phyloP scores from a whole-genome alignment of 257 asterid genomes.

The Thymus mandschuricus region DNA sequence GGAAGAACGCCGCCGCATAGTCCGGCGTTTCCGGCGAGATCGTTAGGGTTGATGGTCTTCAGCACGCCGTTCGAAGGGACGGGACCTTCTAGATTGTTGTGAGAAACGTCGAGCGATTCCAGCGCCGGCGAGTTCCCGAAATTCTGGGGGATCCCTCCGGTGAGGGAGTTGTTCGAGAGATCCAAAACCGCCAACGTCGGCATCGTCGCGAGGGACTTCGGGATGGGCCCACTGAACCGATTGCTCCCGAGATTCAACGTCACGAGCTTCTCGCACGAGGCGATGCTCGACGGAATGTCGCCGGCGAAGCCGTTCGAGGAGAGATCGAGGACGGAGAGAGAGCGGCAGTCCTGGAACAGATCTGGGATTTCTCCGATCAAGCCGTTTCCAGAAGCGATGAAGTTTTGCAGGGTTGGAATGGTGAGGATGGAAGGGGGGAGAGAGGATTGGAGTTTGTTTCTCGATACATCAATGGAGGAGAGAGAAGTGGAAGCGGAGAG shows the following conservation, averaged over 20 bases:
- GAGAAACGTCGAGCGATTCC: constrained; percentile 66
- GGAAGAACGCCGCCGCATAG: constrained; percentile 80
- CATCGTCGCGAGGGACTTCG: constrained; percentile 60
- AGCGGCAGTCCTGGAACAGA: constrained; percentile 44
- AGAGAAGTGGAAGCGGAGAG: constrained; percentile 47
- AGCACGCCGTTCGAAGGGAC: constrained; percentile 76
- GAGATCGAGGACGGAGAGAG: constrained; percentile 46
- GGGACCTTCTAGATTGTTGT: constrained; percentile 65
- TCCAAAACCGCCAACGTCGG: constrained; percentile 65
- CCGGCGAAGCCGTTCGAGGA: constrained; percentile 49
- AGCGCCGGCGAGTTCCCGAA: constrained; percentile 81
- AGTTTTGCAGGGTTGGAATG: constrained; percentile 46
- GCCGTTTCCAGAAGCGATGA: constrained; percentile 45
- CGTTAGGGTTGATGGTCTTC: constrained; percentile 61
- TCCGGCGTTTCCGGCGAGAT: constrained; percentile 61
- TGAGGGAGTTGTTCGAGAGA: constrained; percentile 73
- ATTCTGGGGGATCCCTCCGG: constrained; percentile 66
- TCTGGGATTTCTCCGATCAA: constrained; percentile 47
- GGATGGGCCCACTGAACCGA: constrained; percentile 54
- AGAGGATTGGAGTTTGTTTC: constrained; percentile 50
- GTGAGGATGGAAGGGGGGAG: constrained; percentile 47
- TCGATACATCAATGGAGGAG: constrained; percentile 49
- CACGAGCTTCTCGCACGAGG: constrained; percentile 45
- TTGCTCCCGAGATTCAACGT: constrained; percentile 41
- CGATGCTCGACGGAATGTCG: constrained; percentile 47